Conservation (phyloP, 148 eudicot genomes). For the Spergularia bocconei region DNA sequence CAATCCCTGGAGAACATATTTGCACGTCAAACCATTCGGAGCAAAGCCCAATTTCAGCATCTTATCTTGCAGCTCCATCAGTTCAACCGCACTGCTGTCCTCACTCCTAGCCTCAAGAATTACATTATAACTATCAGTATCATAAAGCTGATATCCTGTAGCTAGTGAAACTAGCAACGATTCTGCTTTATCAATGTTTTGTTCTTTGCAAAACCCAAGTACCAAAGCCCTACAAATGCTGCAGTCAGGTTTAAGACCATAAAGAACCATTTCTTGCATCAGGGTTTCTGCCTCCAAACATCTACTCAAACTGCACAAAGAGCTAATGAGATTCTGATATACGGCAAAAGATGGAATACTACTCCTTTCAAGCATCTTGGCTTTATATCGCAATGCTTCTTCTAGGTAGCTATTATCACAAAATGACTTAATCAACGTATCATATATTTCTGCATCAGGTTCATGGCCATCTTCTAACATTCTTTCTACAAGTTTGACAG, state of each 20-base stretch:
- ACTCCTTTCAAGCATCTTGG: constrained; percentile 42
- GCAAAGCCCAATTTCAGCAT: constrained; percentile 68
- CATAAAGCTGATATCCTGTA: constrained; percentile 45
- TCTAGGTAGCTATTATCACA: constrained; percentile 44
- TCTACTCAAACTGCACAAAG: constrained; percentile 50
- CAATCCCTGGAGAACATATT: constrained; percentile 58
- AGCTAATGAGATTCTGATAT: constrained; percentile 51
- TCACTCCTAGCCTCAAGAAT: constrained; percentile 48
- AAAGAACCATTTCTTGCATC: constrained; percentile 59
- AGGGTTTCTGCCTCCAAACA: constrained; percentile 53
- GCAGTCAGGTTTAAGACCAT: constrained; percentile 45
- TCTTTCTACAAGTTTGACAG: constrained; percentile 54
- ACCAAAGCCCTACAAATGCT: constrained; percentile 58
- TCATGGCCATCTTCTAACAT: constrained; percentile 51
- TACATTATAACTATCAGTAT: constrained; percentile 56
- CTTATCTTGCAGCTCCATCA: constrained; percentile 67
- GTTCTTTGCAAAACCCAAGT: constrained; percentile 49
- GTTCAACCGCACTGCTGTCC: constrained; percentile 38
- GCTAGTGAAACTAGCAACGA: constrained; percentile 48
- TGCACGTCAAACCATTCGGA: constrained; percentile 62
- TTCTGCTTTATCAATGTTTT: constrained; percentile 48
- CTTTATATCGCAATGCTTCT: constrained; percentile 57
- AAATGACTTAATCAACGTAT: constrained; percentile 54
- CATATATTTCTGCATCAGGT: constrained; percentile 47
- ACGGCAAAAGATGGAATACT: constrained; percentile 41